Conservation (phyloP, 2,329 filamentous ascomycete genomes). For the Metarhizium brunneum region DNA sequence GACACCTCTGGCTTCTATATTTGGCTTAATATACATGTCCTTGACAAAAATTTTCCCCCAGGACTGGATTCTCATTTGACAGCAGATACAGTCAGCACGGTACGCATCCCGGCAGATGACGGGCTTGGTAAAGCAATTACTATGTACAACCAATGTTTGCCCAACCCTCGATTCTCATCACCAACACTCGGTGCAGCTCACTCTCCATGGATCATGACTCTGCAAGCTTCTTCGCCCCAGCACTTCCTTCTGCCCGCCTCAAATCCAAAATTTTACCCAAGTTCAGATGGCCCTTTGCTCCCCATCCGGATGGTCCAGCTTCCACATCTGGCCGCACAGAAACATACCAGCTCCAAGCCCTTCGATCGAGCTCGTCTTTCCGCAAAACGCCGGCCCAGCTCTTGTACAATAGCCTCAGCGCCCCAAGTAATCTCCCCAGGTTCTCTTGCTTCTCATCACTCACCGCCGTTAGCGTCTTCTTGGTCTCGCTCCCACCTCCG, state of each 20-base stretch:
- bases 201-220: neutral
- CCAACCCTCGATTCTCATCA: neutral
- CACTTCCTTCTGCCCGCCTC: conserved; percentile 21
- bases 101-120: too few relatives aligned
- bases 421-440: conserved; percentile 58
- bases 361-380: conserved; percentile 59
- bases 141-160: neutral
- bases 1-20: neutral
- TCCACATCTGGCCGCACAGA: conserved; percentile 68
- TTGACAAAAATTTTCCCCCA: neutral
- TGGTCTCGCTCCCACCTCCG: conserved; percentile 21
- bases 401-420: conserved; percentile 60
- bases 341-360: conserved; percentile 77
- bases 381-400: conserved; percentile 64
- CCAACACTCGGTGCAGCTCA: too few relatives aligned
- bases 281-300: conserved; percentile 64
- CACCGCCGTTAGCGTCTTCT: conserved; percentile 40
- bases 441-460: conserved; percentile 59
- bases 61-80: neutral
- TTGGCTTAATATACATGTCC: neutral
- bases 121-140: neutral
- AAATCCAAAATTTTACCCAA: conserved; percentile 57
- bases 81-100: too few relatives aligned
- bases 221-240: neutral
- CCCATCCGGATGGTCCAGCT: conserved; percentile 69